Percentiles rank a stretch among this genome's conserved stretches.
Evolutionary conservation across 371 early-diverging fungal species (phyloP).

Genomic region (Mucor mucedo): DNA sequence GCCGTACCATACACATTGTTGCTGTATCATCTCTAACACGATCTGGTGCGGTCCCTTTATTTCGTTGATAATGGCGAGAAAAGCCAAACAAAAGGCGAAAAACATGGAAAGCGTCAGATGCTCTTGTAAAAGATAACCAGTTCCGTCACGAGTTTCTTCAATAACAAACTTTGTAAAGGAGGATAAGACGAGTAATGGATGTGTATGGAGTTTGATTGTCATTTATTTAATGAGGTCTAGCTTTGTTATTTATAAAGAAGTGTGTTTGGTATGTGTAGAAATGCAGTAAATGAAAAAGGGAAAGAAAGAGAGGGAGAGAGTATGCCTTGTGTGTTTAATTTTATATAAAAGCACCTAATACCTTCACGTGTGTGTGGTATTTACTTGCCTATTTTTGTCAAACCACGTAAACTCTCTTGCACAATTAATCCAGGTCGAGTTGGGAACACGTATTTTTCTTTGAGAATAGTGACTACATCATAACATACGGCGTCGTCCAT

Average conservation of each 20-base stretch:
- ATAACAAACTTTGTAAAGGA: neutral
- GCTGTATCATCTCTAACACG: neutral
- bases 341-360: too few relatives aligned
- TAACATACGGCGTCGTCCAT: slow-evolving; percentile 32
- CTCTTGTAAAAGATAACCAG: neutral
- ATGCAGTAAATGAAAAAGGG: too few relatives aligned
- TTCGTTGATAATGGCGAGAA: neutral
- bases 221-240: too few relatives aligned
- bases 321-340: too few relatives aligned
- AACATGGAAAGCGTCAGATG: too few relatives aligned
- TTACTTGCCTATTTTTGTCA: slow-evolving; percentile 23
- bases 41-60: neutral
- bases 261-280: too few relatives aligned
- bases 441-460: slow-evolving; percentile 61
- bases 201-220: too few relatives aligned
- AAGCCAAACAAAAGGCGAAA: too few relatives aligned
- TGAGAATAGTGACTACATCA: slow-evolving; percentile 53
- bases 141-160: neutral
- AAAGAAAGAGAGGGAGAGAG: too few relatives aligned
- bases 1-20: neutral
- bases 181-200: too few relatives aligned
- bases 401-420: slow-evolving; percentile 40
- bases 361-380: too few relatives aligned
- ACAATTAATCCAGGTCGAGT: slow-evolving; percentile 53
- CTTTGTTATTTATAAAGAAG: too few relatives aligned